Evolutionary conservation across 805 yeast genomes (phyloP).

Genomic region (Ogataea paradorogensis): DNA sequence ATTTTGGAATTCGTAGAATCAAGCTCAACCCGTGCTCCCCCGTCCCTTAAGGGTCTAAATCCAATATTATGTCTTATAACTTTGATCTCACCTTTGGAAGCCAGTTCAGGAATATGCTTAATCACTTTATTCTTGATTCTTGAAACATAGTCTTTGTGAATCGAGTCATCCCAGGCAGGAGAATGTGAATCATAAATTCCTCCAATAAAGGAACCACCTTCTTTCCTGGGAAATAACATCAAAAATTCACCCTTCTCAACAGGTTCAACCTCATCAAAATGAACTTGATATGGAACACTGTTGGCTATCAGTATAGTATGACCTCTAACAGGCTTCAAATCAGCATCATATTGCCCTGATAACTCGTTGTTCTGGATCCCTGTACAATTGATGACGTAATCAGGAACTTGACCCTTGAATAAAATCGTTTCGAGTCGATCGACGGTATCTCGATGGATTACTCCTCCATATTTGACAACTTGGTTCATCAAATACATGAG

Average conservation of each 20-base stretch:
- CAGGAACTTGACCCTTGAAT: slow-evolving; percentile 27
- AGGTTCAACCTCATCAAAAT: slow-evolving; percentile 30
- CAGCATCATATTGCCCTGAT: slow-evolving; percentile 48
- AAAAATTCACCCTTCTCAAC: slow-evolving; percentile 45
- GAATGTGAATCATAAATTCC: slow-evolving; percentile 39
- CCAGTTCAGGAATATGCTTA: slow-evolving; percentile 52
- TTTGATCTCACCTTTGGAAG: slow-evolving; percentile 36
- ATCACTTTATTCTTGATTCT: slow-evolving; percentile 42
- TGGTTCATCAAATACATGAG: slow-evolving; percentile 48
- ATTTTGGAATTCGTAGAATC: slow-evolving; percentile 28
- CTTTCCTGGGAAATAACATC: slow-evolving; percentile 63
- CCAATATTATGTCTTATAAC: slow-evolving; percentile 58
- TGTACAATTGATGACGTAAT: slow-evolving; percentile 54
- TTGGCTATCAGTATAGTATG: slow-evolving; percentile 56
- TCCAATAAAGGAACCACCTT: slow-evolving; percentile 65
- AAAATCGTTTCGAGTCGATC: slow-evolving; percentile 40
- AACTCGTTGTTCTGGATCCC: slow-evolving; percentile 48
- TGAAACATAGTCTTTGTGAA: slow-evolving; percentile 48
- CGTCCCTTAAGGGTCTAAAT: slow-evolving; percentile 61
- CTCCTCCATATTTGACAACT: slow-evolving; percentile 45
- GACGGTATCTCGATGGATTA: slow-evolving; percentile 40
- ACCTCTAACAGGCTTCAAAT: slow-evolving; percentile 53
- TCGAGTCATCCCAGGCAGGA: slow-evolving; percentile 25
- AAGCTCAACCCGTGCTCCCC: slow-evolving; percentile 49
- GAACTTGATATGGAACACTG: slow-evolving; percentile 37